Evolutionary conservation across 148 eudicot genomes (phyloP), one percentile per base, ranked within the genome.

Genomic region (Cornus florida): DNA sequence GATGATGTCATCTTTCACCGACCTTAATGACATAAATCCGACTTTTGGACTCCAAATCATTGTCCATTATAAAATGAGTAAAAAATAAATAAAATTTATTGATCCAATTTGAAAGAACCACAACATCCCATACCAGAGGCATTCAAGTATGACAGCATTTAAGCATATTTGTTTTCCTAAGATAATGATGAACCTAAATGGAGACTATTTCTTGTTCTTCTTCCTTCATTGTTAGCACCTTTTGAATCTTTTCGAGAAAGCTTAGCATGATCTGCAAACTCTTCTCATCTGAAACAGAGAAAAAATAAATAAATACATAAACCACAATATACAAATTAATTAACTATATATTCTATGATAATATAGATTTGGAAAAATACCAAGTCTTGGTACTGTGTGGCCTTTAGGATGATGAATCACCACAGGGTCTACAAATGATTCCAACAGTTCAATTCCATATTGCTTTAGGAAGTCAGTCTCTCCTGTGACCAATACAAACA

Each of bases 371-470:
- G 68, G 67, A 74, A 28, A 43, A 35, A 83, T 78, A 93, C 99
- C 98, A 74, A 95, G 81, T 86, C 97, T 89, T 43, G 99, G 99
- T 50, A 95, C 76, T 3, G 99, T 95, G 75, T 95, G 99, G 75
- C 99, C 99, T 86, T 89, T 95, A 3, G 99, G 99, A 81, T 95
- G 99, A 70, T 87, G 89, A 74, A 95, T 90, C 17, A 95, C 83
- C 46, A 87, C 11, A 22, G 97, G 97, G 53, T 95, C 91, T 6
- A 86, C 84, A 66, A 85, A 90, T 32, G 87, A 87, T 65, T 95
- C 86, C 70, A 95, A 48, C 66, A 95, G 97, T 19, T 91, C 92
- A 32, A 84, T 90, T 50, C 99, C 99, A 74, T 88, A 75, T 68
- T 86, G 87, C 89, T 81, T 92, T 73, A 95, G 81, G 84, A 93